Base-by-base conservation (phyloP, 2,329 filamentous ascomycete genomes). In the Aspergillus fijiensis region DNA sequence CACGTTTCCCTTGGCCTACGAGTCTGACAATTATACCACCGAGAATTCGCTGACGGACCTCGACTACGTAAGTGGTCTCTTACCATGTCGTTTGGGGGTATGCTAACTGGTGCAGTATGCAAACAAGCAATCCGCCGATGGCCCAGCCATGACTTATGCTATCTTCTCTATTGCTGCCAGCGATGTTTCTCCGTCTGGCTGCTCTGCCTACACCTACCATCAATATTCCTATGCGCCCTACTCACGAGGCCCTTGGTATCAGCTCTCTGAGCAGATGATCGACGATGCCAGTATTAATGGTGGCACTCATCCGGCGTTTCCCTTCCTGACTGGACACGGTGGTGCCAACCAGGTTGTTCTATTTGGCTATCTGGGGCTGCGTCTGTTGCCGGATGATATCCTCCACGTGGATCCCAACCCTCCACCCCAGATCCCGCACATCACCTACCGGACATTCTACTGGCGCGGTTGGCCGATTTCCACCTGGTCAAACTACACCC, bases 71-170 rank as follows among this genome's bases (percentile, higher is more conserved):
- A 65, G 77, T 73, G 49, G 1, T 45, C 59, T 39, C 60, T 39
- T 23, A 7, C 9, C 5, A n/a, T 6, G 7, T 16, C 11, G 5
- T 16, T 12, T 6, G 31, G 31, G 49, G 21, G 10, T 51, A 45
- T 52, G 47, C 52, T 63, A 57, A 61, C 47, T n/a, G 47, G n/a
- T 27, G 10, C 60, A 82, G 79, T 90, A 90, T 67, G 87, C 88
- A 4, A 84, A 84, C 49, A 87, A 86, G 57, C 88, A 90, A 72
- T 88, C 87, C 1, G 76, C 83, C 1, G 82, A 89, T 64, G 88
- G 88, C 0, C 88, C 88, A 1, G 88, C 85, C 3, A 91, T 91
- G 88, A 90, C 88, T 1, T 91, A 88, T 72, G 85, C 85, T 10
- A 85, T 89, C 10, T 90, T 89, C 72, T 84, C 85, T 51, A 84